A percentile compares a stretch with the other conserved stretches of the same genome.
These are phyloP conservation scores for Bauhinia variegata DNA, from an alignment of 306 rosid genomes.

Conservation along the genomic window DNA sequence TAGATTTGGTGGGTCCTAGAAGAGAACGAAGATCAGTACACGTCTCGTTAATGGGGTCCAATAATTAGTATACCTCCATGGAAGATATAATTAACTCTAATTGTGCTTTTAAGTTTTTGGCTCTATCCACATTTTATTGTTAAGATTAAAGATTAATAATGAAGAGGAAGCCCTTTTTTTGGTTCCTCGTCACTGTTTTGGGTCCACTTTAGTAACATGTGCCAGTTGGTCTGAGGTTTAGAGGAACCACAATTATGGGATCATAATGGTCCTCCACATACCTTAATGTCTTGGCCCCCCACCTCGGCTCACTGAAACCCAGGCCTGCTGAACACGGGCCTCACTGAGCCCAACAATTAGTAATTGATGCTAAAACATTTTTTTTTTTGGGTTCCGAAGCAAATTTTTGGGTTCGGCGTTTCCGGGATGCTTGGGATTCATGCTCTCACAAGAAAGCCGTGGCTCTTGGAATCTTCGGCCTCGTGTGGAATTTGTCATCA, in stretches of 20 bases:
- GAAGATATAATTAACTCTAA: background rate
- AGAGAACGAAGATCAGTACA: background rate
- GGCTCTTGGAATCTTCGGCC: conserved; percentile 56
- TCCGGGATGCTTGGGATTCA: conserved; percentile 83
- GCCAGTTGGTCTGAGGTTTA: conserved; percentile 1
- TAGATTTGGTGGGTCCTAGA: conserved; percentile 15
- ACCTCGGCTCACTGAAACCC: conserved; percentile 9
- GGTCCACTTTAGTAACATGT: background rate
- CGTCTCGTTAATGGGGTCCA: background rate
- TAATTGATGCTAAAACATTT: too few species aligned
- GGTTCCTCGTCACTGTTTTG: background rate
- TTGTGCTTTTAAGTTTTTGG: conserved; percentile 12
- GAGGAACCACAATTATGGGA: conserved; percentile 21
- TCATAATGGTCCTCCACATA: conserved; percentile 26
- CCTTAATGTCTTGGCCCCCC: conserved; percentile 37
- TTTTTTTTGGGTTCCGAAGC: conserved; percentile 36
- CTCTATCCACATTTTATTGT: background rate
- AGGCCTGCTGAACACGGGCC: background rate
- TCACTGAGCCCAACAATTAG: background rate
- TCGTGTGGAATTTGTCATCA: conserved; percentile 81
- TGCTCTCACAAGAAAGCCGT: conserved; percentile 81
- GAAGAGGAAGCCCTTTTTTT: background rate
- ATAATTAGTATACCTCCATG: background rate
- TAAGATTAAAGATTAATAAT: background rate
- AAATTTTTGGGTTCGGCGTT: conserved; percentile 72